Evolutionary conservation across 139 green algal species (phyloP).

Genomic region (Chlamydomonas schloesseri): DNA sequence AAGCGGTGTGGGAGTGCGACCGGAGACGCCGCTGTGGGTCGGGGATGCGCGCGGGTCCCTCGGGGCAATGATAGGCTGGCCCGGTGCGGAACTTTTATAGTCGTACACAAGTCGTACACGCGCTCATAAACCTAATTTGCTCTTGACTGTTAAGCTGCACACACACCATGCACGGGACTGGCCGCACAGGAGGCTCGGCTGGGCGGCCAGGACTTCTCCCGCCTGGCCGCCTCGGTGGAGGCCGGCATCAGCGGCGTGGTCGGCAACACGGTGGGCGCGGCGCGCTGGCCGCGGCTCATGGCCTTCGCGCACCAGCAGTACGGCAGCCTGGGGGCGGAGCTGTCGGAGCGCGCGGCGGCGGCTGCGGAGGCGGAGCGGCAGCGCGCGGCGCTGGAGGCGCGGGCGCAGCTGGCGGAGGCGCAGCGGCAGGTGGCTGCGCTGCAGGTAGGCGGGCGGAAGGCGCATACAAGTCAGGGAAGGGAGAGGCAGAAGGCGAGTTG

Average conservation of each 20-base stretch:
- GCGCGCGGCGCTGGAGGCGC: neutral
- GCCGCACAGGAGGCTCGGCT: constrained; percentile 24
- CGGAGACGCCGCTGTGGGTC: too few relatives aligned
- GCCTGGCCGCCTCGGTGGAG: neutral
- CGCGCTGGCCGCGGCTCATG: constrained; percentile 29
- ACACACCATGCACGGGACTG: too few relatives aligned
- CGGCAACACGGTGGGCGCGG: neutral
- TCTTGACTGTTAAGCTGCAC: too few relatives aligned
- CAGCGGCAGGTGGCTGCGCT: neutral
- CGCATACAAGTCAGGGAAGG: constrained; percentile 2
- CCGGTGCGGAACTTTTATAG: too few relatives aligned
- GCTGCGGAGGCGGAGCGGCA: constrained; percentile 17
- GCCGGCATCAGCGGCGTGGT: constrained; percentile 16
- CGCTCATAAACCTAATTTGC: too few relatives aligned
- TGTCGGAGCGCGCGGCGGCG: constrained; percentile 6
- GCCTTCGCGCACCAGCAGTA: constrained; percentile 35
- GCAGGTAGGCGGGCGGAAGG: too few relatives aligned
- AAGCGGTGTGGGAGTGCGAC: too few relatives aligned
- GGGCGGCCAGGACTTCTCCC: neutral
- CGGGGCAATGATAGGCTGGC: too few relatives aligned
- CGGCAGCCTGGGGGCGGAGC: neutral
- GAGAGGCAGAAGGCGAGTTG: constrained; percentile 1
- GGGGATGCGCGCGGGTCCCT: too few relatives aligned
- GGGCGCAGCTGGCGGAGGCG: constrained; percentile 8
- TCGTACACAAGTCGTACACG: too few relatives aligned